Evolutionary conservation across 169 alveolate genomes (phyloP).

Genomic region (Perkinsus marinus): DNA sequence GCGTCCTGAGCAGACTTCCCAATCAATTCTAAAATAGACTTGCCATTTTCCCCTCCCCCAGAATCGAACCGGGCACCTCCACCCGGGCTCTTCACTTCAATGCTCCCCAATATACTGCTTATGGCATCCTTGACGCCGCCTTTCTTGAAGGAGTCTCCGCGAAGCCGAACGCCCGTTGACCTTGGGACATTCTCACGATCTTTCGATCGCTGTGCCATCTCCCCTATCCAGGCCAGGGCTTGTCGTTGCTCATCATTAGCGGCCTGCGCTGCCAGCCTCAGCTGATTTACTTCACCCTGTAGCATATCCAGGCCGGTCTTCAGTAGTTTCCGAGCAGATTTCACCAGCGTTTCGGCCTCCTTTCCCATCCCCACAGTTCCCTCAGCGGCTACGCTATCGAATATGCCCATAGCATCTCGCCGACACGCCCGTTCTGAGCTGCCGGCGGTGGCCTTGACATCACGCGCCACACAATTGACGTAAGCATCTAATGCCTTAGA

Average conservation of each 20-base stretch:
- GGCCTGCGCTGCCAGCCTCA: not conserved
- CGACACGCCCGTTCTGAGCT: not conserved
- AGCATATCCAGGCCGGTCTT: not conserved
- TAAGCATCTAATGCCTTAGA: not conserved
- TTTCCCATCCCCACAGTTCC: not conserved
- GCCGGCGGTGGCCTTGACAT: not conserved
- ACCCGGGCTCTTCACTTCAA: not conserved
- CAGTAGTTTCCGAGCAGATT: not conserved
- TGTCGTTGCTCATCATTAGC: not conserved
- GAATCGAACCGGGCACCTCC: not conserved
- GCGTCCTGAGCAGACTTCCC: not conserved
- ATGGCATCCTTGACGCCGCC: not conserved
- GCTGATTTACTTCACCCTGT: not conserved
- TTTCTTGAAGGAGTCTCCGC: not conserved
- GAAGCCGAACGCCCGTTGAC: not conserved
- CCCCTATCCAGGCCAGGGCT: not conserved
- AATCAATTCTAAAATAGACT: not conserved
- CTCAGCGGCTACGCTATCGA: not conserved
- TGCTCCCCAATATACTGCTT: not conserved
- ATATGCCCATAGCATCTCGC: not conserved
- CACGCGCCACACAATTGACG: not conserved
- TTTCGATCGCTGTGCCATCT: not conserved
- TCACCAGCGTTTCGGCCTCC: not conserved
- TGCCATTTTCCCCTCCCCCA: not conserved
- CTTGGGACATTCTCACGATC: not conserved